These are phyloP conservation scores for Ascoidea rubescens DNA, from an alignment of 805 yeast species.

Conservation along the genomic window DNA sequence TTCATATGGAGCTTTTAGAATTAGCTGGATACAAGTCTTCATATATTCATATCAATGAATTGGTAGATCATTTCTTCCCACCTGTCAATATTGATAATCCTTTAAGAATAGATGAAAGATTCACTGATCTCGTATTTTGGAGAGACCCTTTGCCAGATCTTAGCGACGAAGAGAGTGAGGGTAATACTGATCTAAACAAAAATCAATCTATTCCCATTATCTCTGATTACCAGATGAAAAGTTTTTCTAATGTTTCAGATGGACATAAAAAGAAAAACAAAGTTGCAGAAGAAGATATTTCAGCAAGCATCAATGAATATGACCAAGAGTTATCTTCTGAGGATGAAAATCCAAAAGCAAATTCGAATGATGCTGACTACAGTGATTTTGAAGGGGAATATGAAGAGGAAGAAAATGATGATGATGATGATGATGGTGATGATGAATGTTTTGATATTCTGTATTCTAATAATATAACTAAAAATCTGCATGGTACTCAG, in stretches of 20 bases:
- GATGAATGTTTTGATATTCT: conserved; percentile 9
- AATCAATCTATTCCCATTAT: conserved; percentile 6
- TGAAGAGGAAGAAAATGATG: conserved; percentile 12
- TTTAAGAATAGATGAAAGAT: conserved; percentile 39
- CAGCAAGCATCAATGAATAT: conserved; percentile 5
- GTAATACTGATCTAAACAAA: conserved; percentile 9
- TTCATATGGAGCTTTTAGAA: conserved; percentile 90
- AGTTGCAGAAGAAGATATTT: conserved; percentile 1
- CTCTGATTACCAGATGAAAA: conserved; percentile 8
- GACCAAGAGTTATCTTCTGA: conserved; percentile 14
- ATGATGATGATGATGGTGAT: conserved; percentile 19
- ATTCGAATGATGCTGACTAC: conserved; percentile 18
- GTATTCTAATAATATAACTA: no score
- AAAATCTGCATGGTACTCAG: no score
- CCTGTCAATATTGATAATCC: conserved; percentile 33
- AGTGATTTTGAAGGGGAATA: conserved; percentile 11
- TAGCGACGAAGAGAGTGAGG: conserved; percentile 33
- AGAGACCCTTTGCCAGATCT: conserved; percentile 62
- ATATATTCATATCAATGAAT: conserved; percentile 78
- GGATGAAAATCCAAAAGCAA: conserved; percentile 17
- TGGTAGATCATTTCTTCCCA: conserved; percentile 96
- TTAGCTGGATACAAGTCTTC: conserved; percentile 85
- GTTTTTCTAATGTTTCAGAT: conserved; percentile 8
- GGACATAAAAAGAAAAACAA: conserved; percentile 12
- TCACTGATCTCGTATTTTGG: conserved; percentile 87